A percentile compares a stretch with the other conserved stretches of the same genome.
phyloP scores from a whole-genome alignment of 495 filamentous ascomycete species.

The Podospora bellae-mahoneyi region DNA sequence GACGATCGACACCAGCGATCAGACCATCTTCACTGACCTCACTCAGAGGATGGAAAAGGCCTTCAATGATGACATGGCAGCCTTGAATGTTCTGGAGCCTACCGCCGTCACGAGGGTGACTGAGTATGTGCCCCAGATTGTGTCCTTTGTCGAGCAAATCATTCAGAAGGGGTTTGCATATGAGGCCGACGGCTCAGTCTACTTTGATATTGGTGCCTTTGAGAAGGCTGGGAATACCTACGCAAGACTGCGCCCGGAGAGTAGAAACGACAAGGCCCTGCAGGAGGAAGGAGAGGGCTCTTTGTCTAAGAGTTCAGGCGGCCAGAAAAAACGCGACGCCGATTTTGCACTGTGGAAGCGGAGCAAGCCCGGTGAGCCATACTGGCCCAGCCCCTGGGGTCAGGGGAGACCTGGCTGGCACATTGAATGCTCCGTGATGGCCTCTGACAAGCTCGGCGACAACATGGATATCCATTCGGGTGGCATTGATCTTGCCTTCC shows the following conservation, averaged over 20 bases:
- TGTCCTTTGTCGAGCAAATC: slow-evolving; percentile 63
- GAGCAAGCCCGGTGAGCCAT: slow-evolving; percentile 87
- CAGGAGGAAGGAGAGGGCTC: slow-evolving; percentile 89
- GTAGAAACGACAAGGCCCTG: slow-evolving; percentile 73
- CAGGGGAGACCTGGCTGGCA: slow-evolving; percentile 91
- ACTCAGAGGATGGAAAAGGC: slow-evolving; percentile 78
- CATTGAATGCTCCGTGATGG: slow-evolving; percentile 98
- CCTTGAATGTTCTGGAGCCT: slow-evolving; percentile 79
- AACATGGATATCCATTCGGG: slow-evolving; percentile 92
- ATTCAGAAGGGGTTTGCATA: slow-evolving; percentile 87
- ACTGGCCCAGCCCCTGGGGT: slow-evolving; percentile 85
- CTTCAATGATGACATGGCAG: slow-evolving; percentile 80
- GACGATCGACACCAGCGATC: slow-evolving; percentile 69
- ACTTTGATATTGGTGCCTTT: slow-evolving; percentile 88
- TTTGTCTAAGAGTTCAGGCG: slow-evolving; percentile 62
- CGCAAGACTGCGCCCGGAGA: slow-evolving; percentile 83
- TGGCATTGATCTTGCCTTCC: slow-evolving; percentile 89
- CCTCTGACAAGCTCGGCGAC: slow-evolving; percentile 74
- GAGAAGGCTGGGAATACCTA: slow-evolving; percentile 81
- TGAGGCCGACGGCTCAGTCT: slow-evolving; percentile 81
- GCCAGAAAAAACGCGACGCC: slow-evolving; percentile 60
- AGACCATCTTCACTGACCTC: slow-evolving; percentile 67
- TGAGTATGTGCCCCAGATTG: slow-evolving; percentile 83
- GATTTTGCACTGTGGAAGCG: slow-evolving; percentile 97
- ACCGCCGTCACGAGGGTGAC: slow-evolving; percentile 83